Evolutionary conservation across 2,329 filamentous ascomycete species (phyloP).

Genomic region (Colletotrichum sp.): DNA sequence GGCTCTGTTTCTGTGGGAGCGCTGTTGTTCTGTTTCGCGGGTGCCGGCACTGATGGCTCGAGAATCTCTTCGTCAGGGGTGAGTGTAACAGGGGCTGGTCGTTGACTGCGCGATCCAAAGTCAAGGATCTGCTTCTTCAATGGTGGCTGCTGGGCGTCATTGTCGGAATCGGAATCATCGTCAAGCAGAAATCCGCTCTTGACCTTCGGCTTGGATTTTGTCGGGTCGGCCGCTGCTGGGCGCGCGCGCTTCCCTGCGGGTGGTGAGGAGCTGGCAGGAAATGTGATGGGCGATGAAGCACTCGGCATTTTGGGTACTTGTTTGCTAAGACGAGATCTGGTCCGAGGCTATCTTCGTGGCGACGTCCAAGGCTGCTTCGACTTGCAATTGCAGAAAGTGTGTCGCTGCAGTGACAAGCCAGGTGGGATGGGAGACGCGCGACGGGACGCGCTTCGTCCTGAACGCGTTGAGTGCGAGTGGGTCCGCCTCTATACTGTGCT

Average conservation of each 20-base stretch:
- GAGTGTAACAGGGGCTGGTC: neutral
- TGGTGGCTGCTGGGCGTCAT: constrained; percentile 10
- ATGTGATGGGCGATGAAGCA: constrained; percentile 63
- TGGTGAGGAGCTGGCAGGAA: constrained; percentile 55
- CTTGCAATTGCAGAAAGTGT: neutral
- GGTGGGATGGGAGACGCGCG: neutral
- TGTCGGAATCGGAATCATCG: constrained; percentile 35
- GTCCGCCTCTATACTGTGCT: neutral
- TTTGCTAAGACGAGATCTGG: neutral
- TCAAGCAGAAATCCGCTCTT: constrained; percentile 44
- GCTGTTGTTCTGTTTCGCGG: neutral
- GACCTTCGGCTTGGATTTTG: constrained; percentile 33
- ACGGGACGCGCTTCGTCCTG: constrained; percentile 9
- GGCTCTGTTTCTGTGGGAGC: neutral
- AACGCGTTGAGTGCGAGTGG: constrained; percentile 16
- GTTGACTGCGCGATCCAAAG: neutral
- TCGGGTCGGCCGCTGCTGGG: constrained; percentile 36
- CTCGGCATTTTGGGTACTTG: constrained; percentile 52
- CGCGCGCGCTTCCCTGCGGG: constrained; percentile 37
- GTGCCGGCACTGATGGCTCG: neutral
- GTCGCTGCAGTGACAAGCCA: constrained; percentile 7
- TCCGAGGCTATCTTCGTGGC: neutral
- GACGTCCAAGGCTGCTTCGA: neutral
- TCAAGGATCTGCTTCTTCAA: constrained; percentile 23
- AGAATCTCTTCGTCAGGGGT: neutral